Evolutionary conservation across 1,284 basidiomycete species (phyloP).

Genomic region (Puccinia horiana): DNA sequence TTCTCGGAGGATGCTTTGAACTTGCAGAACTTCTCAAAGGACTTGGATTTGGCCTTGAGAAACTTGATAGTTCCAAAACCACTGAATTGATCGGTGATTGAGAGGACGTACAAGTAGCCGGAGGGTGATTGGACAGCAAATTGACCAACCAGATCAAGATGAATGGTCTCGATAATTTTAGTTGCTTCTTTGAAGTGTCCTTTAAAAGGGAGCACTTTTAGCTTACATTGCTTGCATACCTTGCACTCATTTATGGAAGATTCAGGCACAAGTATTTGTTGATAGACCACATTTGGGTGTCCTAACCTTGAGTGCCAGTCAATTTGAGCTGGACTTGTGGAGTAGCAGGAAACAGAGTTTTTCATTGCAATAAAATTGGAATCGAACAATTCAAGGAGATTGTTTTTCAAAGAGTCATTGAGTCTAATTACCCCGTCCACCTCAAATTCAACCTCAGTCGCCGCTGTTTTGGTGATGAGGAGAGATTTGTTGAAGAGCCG

Average conservation of each 20-base stretch:
- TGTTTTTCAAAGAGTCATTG: background rate
- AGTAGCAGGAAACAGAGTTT: background rate
- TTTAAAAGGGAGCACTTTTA: background rate
- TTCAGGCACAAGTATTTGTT: background rate
- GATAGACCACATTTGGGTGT: background rate
- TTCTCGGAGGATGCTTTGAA: conserved; percentile 4
- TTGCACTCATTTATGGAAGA: too few species aligned
- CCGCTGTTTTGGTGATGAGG: background rate
- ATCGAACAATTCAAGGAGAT: too few species aligned
- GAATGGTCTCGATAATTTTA: background rate
- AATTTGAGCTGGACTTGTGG: background rate
- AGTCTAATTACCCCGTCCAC: background rate
- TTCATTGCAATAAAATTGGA: background rate
- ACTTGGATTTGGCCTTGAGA: background rate
- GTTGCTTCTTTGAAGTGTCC: background rate
- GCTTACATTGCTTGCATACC: background rate
- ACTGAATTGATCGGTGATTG: conserved; percentile 4
- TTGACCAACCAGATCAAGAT: conserved; percentile 7
- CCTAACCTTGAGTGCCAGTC: background rate
- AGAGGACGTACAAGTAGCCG: background rate
- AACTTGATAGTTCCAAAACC: background rate
- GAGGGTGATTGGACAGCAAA: background rate
- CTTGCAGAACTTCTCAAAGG: background rate
- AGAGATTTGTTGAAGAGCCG: background rate
- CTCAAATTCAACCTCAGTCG: too few species aligned